Base-by-base conservation (phyloP, 108 stramenopile species). In the Cyclostephanos invisitatus region DNA sequence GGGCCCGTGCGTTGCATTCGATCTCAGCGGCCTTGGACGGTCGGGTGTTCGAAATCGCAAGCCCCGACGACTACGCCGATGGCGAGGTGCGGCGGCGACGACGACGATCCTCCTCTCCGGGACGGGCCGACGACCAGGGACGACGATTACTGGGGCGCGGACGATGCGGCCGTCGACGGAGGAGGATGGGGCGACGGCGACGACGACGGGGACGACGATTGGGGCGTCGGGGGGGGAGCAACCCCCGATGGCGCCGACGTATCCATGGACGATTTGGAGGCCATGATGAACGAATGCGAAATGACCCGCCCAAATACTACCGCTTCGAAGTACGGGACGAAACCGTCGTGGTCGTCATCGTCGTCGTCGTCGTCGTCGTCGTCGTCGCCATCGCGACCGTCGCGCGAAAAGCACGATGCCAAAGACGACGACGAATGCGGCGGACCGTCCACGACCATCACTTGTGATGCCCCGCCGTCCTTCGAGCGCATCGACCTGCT, bases 231-330 rank as follows among this genome's bases (percentile, higher is more conserved):
- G 7, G 76, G 67, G 25, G 76, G 61, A 42, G 70, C 40, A 50
- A 58, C 38, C 14, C n/a, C 40, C 2, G 47, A 62, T 10, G 18
- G 36, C n/a, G 36, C n/a, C 17, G 37, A 61, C 14, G 35, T 68
- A 36, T 70, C 70, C 20, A 67, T 89, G 64, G 75, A 74, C 70
- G 85, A 89, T 55, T 61, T 95, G 50, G 91, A 92, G 72, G 68
- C 72, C 28, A 86, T 89, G 67, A 50, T 95, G 47, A 64, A 69
- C 8, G 68, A 73, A 9, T 73, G 67, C 64, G 81, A 82, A 59
- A 74, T 82, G 81, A 63, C 55, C 62, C 78, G 62, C 59, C 49
- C 40, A n/a, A n/a, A n/a, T 24, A 17, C 51, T 49, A 15, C 7
- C 22, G 17, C 44, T 49, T 9, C 2, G 14, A 21, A 68, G 28